Percentiles rank a stretch among this genome's conserved stretches.
These are phyloP conservation scores for Coccomyxa sp. DNA, from an alignment of 139 green algal species.

Conservation along the genomic window DNA sequence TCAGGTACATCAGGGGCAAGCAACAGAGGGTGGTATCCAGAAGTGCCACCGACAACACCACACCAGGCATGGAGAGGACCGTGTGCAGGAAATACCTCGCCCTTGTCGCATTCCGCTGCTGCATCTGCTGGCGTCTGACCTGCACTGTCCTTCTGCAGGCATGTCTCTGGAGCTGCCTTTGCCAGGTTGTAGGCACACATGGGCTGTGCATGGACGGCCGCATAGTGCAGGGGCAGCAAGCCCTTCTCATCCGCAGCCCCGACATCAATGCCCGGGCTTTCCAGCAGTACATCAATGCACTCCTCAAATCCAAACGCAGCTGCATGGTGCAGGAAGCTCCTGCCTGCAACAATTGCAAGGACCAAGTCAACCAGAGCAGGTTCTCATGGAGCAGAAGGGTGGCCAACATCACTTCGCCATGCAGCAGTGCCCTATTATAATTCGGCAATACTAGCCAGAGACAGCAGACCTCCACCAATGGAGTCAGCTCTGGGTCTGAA, in stretches of 20 bases:
- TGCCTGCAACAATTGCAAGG: slow-evolving; percentile 18
- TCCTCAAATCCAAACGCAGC: slow-evolving; percentile 57
- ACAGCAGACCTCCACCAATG: too few species aligned
- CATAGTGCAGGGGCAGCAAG: slow-evolving; percentile 54
- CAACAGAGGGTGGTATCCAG: background rate
- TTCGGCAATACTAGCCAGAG: too few species aligned
- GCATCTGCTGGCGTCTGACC: slow-evolving; percentile 53
- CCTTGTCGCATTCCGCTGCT: slow-evolving; percentile 39
- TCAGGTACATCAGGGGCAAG: background rate
- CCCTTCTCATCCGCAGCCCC: slow-evolving; percentile 31
- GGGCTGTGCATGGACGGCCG: slow-evolving; percentile 50
- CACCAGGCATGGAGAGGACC: background rate
- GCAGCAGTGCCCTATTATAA: too few species aligned
- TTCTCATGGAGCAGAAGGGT: too few species aligned
- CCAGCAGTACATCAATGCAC: slow-evolving; percentile 49
- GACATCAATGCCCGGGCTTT: slow-evolving; percentile 1
- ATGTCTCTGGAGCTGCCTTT: slow-evolving; percentile 35
- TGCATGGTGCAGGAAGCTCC: slow-evolving; percentile 53
- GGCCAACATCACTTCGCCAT: too few species aligned
- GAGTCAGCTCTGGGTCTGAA: too few species aligned
- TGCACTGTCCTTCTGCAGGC: slow-evolving; percentile 38
- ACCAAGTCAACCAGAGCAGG: too few species aligned
- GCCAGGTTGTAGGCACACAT: slow-evolving; percentile 66
- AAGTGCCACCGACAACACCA: background rate
- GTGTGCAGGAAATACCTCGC: slow-evolving; percentile 30